These are phyloP conservation scores for Inosperma sp. DNA, from an alignment of 768 basidiomycete species.

Conservation along the genomic window DNA sequence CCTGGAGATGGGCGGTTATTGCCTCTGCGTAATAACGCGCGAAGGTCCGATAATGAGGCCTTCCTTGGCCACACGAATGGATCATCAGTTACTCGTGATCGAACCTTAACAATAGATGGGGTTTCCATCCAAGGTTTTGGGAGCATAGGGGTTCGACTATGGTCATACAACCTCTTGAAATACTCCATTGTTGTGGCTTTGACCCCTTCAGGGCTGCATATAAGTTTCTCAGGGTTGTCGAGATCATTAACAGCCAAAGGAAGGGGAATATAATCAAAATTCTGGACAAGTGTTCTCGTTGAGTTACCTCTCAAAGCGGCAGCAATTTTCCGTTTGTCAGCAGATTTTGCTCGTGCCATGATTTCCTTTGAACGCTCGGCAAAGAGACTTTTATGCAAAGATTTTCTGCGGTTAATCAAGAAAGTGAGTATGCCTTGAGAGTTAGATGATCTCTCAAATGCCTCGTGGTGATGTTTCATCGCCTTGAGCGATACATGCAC, in stretches of 20 bases:
- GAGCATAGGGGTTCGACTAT: background rate
- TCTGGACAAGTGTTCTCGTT: constrained; percentile 6
- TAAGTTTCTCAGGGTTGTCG: constrained; percentile 1
- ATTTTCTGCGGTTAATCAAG: background rate
- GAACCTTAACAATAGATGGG: constrained; percentile 9
- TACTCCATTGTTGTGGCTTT: constrained; percentile 10
- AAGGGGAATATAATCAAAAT: background rate
- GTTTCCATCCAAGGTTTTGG: constrained; percentile 22
- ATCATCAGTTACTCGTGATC: constrained; percentile 1
- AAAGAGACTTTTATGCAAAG: background rate
- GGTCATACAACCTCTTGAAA: constrained; percentile 12
- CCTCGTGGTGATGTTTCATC: background rate
- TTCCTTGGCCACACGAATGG: constrained; percentile 21
- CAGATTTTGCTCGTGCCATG: background rate
- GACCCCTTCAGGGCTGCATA: constrained; percentile 12
- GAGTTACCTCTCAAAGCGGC: constrained; percentile 8
- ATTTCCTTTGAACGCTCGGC: background rate
- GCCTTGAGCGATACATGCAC: background rate
- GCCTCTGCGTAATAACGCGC: constrained; percentile 21
- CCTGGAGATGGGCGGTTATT: constrained; percentile 25
- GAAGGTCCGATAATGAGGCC: constrained; percentile 12
- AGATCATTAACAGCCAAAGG: constrained; percentile 1
- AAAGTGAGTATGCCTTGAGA: background rate
- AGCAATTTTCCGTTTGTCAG: background rate
- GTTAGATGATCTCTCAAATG: background rate